Evolutionary conservation across 2,329 filamentous ascomycete species (phyloP).

Genomic region (Colletotrichum horii): DNA sequence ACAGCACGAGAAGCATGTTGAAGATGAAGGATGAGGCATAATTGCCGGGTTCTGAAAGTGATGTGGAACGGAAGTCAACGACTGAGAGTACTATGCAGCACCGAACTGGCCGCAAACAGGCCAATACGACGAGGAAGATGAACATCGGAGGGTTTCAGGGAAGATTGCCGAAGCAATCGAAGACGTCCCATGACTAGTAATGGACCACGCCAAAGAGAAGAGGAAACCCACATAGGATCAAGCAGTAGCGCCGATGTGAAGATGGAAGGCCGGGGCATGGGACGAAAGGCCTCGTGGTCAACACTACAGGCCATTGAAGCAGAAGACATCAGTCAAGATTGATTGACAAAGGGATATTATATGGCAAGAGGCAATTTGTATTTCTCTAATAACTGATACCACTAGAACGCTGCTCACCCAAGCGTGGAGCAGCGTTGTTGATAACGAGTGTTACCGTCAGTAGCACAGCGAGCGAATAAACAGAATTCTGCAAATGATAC

Average conservation of each 20-base stretch:
- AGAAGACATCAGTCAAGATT: not conserved
- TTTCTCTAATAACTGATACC: not conserved
- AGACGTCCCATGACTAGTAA: not conserved
- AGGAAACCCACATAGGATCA: fast-evolving
- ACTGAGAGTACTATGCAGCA: not conserved
- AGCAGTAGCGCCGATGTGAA: not conserved
- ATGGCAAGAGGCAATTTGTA: not conserved
- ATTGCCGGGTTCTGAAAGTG: fast-evolving
- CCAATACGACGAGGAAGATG: fast-evolving
- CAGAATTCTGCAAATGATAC: not conserved
- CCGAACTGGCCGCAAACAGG: not conserved
- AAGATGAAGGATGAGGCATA: not conserved
- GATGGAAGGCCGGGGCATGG: not conserved
- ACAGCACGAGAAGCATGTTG: not conserved
- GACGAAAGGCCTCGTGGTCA: not conserved
- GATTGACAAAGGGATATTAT: not conserved
- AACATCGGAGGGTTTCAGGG: not conserved
- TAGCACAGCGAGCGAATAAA: not conserved
- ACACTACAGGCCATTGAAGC: fast-evolving
- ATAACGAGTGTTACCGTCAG: not conserved
- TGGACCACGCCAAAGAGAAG: not conserved
- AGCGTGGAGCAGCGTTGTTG: not conserved
- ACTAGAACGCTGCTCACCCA: not conserved
- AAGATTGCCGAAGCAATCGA: fast-evolving
- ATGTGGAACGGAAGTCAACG: fast-evolving